Evolutionary conservation across 129 eudicot species (phyloP).

Genomic region (Saussurea involucrata): DNA sequence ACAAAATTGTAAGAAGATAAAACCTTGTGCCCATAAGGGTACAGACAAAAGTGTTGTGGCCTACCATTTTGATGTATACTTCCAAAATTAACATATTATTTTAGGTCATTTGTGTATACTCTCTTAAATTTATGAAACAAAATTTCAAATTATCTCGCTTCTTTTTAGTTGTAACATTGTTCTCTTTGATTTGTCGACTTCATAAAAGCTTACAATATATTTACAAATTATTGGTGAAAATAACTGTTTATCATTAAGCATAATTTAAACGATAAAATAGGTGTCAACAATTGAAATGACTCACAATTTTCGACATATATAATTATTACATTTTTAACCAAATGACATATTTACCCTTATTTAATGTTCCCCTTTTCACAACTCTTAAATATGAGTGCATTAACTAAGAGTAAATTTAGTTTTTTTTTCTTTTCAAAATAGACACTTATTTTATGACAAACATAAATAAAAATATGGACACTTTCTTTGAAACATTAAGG

Average conservation of each 20-base stretch:
- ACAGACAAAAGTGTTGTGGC: background rate
- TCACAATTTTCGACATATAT: too few species aligned
- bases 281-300: too few species aligned
- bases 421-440: too few species aligned
- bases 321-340: too few species aligned
- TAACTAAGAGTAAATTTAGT: too few species aligned
- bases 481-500: background rate
- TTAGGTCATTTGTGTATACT: background rate
- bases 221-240: background rate
- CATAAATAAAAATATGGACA: too few species aligned
- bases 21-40: background rate
- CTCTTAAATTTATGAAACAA: background rate
- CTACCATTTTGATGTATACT: background rate
- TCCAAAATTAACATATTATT: background rate
- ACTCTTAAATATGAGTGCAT: too few species aligned
- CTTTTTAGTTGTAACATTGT: background rate
- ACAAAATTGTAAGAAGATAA: background rate
- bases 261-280: background rate
- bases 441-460: too few species aligned
- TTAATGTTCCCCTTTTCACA: too few species aligned
- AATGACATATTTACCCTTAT: too few species aligned
- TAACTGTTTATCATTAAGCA: background rate
- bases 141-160: background rate
- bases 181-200: background rate
- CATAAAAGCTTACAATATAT: background rate